Base-by-base conservation (phyloP, 225 moss, liverwort and hornwort genomes). In the Antitrichia curtipendula region DNA sequence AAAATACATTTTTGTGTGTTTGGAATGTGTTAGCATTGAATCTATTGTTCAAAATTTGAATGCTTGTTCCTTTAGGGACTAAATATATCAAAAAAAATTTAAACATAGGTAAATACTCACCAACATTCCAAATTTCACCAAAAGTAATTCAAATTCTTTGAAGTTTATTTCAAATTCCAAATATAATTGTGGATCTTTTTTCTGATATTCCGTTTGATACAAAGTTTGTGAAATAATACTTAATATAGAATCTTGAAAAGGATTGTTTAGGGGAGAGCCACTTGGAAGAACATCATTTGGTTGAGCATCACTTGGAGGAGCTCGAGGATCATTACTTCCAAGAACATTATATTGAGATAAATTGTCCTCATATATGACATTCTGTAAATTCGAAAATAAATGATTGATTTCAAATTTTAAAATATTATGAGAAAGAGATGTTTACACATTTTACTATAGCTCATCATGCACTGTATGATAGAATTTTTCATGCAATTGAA, bases 61-160 rank as follows among this genome's bases (percentile, higher is more conserved):
- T 5, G 19, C 54, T 6, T 54, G 6, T 7, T 56, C 56, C 20
- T 56, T 56, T 56, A 56, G 9, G 9, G 4, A 19, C 59, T 65
- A 21, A 22, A 22, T 61, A 36, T 15, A 36, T 34, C 0, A 21
- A 75, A 52, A 21, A 75, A 52, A 24, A 1, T 73, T 22, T 2
- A 16, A 27, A 6, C 34, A 22, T 36, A n/a, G 3, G 0, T 76
- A 54, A 64, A 7, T 1, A 86, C 88, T 31, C 57, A 92, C 89
- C 64, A 89, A 43, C 36, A 68, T 82, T 79, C 76, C 90, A 89
- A 92, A 87, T 82, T 75, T 87, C 27, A 87, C 82, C 72, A 92
- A 78, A 66, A 90, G 47, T 57, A 92, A 50, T 69, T 92, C 87
- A 80, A 90, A 90, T 5, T 92, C 90, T 73, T 92, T 90, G 18